These are phyloP conservation scores for Saccharomyces pastorianus DNA, from an alignment of 1,139 yeast species.

Conservation along the genomic window DNA sequence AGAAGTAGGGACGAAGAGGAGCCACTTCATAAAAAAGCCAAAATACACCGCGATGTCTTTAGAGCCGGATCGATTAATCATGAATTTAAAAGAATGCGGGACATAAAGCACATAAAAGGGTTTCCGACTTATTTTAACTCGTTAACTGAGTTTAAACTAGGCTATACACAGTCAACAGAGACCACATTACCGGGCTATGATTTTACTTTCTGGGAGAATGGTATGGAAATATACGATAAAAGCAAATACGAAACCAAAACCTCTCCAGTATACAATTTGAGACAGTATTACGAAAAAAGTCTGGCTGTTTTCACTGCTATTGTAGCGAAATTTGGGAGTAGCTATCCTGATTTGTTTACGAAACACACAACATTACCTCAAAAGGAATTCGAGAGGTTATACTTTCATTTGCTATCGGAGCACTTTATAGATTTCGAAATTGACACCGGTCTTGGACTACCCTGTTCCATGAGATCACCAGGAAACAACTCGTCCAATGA, in stretches of 20 bases:
- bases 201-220: constrained; percentile 34
- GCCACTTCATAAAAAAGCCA: constrained; percentile 4
- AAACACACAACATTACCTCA: constrained; percentile 7
- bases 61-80: constrained; percentile 42
- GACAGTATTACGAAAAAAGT: constrained; percentile 49
- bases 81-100: constrained; percentile 40
- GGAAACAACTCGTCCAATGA: constrained; percentile 23
- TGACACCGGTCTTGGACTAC: constrained; percentile 43
- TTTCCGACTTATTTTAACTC: constrained; percentile 38
- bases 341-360: constrained; percentile 3
- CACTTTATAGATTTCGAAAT: constrained; percentile 36
- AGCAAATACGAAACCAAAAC: constrained; percentile 34
- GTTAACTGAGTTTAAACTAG: constrained; percentile 30
- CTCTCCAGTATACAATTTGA: constrained; percentile 42
- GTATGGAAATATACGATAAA: constrained; percentile 32
- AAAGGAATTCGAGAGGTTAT: constrained; percentile 38
- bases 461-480: constrained; percentile 29
- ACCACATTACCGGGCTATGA: constrained; percentile 33
- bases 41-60: constrained; percentile 20
- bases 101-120: constrained; percentile 42
- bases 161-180: constrained; percentile 30
- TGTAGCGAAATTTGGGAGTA: constrained; percentile 12
- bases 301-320: constrained; percentile 31
- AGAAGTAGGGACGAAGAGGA: not conserved
- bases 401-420: constrained; percentile 40